Evolutionary conservation across 441 rosid genomes (phyloP).

Genomic region (Mallotus japonicus): DNA sequence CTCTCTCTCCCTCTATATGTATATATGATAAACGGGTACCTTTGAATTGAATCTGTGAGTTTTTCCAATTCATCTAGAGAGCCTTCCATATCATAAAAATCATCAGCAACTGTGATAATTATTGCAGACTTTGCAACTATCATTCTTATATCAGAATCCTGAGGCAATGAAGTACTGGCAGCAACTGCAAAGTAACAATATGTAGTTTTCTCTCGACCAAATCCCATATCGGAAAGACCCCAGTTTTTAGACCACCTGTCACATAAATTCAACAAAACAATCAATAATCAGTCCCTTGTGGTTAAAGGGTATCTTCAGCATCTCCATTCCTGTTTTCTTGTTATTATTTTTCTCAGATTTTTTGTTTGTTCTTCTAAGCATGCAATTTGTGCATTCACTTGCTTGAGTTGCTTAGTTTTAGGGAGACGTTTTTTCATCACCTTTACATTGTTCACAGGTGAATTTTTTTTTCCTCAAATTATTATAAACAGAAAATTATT

Average conservation of each 20-base stretch:
- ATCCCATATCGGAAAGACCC: conserved; percentile 59
- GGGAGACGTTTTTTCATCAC: too few relatives aligned
- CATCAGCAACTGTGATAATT: conserved; percentile 64
- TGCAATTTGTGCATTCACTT: too few relatives aligned
- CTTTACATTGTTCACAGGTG: too few relatives aligned
- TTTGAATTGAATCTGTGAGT: conserved; percentile 47
- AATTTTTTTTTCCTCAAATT: too few relatives aligned
- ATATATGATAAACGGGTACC: conserved; percentile 25
- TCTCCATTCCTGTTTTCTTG: too few relatives aligned
- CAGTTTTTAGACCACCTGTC: conserved; percentile 50
- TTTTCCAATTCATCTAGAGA: conserved; percentile 43
- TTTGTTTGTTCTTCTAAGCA: too few relatives aligned
- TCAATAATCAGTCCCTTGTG: too few relatives aligned
- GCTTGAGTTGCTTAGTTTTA: too few relatives aligned
- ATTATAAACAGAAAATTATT: too few relatives aligned
- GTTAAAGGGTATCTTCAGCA: too few relatives aligned
- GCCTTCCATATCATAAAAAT: conserved; percentile 57
- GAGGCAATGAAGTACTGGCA: conserved; percentile 37
- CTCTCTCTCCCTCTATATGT: too few relatives aligned
- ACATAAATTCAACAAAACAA: background rate
- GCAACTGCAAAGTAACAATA: conserved; percentile 61
- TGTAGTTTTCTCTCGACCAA: conserved; percentile 59
- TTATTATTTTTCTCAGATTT: too few relatives aligned
- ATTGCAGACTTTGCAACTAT: conserved; percentile 47
- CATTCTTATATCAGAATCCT: conserved; percentile 31